These are phyloP conservation scores for Lactarius indigo DNA, from an alignment of 768 basidiomycete species.

Conservation along the genomic window DNA sequence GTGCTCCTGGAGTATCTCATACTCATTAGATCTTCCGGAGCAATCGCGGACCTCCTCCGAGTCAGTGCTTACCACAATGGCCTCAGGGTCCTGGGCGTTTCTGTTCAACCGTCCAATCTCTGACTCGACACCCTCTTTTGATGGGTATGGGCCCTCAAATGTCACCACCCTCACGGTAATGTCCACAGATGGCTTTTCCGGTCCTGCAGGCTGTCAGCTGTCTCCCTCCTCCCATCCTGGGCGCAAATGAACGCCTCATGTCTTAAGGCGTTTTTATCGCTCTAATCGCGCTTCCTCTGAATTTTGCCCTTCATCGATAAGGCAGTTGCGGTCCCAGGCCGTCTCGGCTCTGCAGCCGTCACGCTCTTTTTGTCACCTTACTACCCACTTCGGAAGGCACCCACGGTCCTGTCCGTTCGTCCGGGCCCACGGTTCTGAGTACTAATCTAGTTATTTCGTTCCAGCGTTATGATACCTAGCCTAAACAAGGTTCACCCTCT, in stretches of 20 bases:
- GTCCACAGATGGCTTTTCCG: conserved; percentile 21
- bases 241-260: conserved; percentile 29
- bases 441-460: conserved; percentile 17
- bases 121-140: conserved; percentile 16
- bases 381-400: conserved; percentile 18
- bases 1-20: conserved; percentile 17
- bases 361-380: conserved; percentile 18
- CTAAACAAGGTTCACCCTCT: conserved; percentile 24
- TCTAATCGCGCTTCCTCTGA: conserved; percentile 26
- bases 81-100: conserved; percentile 21
- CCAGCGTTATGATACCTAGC: conserved; percentile 19
- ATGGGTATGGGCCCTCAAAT: conserved; percentile 18
- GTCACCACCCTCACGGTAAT: conserved; percentile 24
- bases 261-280: conserved; percentile 24
- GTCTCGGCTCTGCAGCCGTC: conserved; percentile 22
- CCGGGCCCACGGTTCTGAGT: conserved; percentile 24
- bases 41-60: conserved; percentile 23
- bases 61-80: conserved; percentile 1
- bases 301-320: conserved; percentile 27
- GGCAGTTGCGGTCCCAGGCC: conserved; percentile 21
- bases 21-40: conserved; percentile 23
- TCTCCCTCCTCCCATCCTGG: conserved; percentile 26
- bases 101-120: conserved; percentile 9
- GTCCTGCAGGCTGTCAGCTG: conserved; percentile 24
- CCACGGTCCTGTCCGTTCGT: conserved; percentile 24